Conservation (phyloP, 2,329 filamentous ascomycete genomes). For the Aureobasidium sp. region DNA sequence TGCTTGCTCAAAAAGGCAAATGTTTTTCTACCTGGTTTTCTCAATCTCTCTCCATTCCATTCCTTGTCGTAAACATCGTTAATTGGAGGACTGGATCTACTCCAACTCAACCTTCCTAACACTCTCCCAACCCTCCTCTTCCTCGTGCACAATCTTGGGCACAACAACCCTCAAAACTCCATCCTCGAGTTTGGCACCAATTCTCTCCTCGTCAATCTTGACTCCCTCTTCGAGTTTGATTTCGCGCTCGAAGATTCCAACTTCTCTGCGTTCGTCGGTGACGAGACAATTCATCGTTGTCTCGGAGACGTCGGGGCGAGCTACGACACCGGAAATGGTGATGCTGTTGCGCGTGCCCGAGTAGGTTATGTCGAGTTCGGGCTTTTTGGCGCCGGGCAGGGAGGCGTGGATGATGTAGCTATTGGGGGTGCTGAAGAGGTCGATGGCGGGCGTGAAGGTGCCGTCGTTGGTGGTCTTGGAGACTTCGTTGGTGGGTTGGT, state of each 20-base stretch:
- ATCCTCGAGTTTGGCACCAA: constrained; percentile 69
- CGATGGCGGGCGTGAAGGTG: constrained; percentile 54
- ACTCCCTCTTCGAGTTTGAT: constrained; percentile 47
- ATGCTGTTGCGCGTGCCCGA: constrained; percentile 59
- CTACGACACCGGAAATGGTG: constrained; percentile 61
- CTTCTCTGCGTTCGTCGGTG: constrained; percentile 53
- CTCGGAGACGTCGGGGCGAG: constrained; percentile 57
- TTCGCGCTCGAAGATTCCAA: constrained; percentile 66
- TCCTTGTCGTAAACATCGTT: neutral
- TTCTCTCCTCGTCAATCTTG: constrained; percentile 54
- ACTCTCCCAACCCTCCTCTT: constrained; percentile 54
- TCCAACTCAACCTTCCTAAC: constrained; percentile 45
- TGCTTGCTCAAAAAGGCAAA: neutral
- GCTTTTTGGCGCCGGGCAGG: constrained; percentile 69
- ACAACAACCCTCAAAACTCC: constrained; percentile 69
- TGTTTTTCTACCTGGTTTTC: neutral
- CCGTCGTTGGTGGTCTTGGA: constrained; percentile 14
- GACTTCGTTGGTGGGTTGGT: constrained; percentile 17
- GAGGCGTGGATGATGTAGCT: constrained; percentile 63
- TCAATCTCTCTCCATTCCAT: neutral
- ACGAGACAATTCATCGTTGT: constrained; percentile 60
- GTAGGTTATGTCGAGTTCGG: constrained; percentile 70
- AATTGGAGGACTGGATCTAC: constrained; percentile 19
- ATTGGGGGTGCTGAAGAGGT: constrained; percentile 62
- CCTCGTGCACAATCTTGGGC: constrained; percentile 58